Percentiles rank a stretch among this genome's conserved stretches.
Evolutionary conservation across 371 early-diverging fungal genomes (phyloP).

Genomic region (Rhizopus sp.): DNA sequence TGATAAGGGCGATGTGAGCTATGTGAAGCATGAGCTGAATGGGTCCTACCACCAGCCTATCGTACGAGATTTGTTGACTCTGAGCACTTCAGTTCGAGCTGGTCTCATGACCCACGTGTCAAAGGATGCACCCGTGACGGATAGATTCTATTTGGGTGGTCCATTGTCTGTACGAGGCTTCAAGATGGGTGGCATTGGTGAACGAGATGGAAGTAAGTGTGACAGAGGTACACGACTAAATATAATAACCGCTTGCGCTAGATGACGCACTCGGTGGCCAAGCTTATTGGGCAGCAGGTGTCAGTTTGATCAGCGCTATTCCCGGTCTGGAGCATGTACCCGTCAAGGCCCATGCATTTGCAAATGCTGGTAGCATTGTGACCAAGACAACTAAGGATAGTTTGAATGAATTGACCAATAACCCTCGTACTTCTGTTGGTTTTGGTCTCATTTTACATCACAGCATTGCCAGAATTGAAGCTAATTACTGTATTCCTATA

Average conservation of each 20-base stretch:
- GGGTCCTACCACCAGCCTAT: conserved; percentile 42
- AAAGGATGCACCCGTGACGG: conserved; percentile 54
- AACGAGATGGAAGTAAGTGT: conserved; percentile 70
- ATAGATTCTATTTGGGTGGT: conserved; percentile 90
- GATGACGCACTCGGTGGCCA: conserved; percentile 92
- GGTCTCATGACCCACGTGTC: conserved; percentile 71
- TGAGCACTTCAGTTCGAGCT: conserved; percentile 33
- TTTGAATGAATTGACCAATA: conserved; percentile 38
- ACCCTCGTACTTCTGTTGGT: conserved; percentile 71
- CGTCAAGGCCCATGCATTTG: conserved; percentile 83
- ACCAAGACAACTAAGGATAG: conserved; percentile 29
- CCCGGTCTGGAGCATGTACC: conserved; percentile 66
- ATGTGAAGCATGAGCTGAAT: conserved; percentile 73
- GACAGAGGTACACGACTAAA: neutral
- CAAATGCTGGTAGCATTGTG: conserved; percentile 82
- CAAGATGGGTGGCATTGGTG: conserved; percentile 83
- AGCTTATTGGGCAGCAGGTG: conserved; percentile 74
- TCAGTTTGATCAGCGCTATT: conserved; percentile 79
- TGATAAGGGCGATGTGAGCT: conserved; percentile 79
- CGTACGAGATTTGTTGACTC: conserved; percentile 30
- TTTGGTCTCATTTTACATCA: conserved; percentile 84
- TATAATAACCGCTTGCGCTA: conserved; percentile 24
- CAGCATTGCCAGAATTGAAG: conserved; percentile 60
- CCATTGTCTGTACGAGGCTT: conserved; percentile 88
- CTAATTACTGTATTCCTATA: conserved; percentile 49